Evolutionary conservation across 208 protist species (phyloP), one percentile per base, ranked within the genome.

Genomic region (Leishmania mexicana): DNA sequence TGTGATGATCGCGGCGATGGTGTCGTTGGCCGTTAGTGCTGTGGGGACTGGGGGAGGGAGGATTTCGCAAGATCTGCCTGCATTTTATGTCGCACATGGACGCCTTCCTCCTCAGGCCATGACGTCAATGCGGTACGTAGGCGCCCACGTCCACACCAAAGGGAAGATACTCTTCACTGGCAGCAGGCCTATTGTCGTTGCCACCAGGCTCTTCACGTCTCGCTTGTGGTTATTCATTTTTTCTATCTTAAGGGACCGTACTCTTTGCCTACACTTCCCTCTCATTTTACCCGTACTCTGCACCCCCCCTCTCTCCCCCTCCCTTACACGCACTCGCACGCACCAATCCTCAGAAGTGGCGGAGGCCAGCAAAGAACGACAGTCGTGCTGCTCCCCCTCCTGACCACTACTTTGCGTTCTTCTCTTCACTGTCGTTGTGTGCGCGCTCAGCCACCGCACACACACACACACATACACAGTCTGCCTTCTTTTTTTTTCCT

Each of bases 311-410:
- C 21, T 31, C 15, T 28, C 35, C 62, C 11, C 62, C n/a, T 0
- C 62, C n/a, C 65, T 68, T 35, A 0, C 67, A 13, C 13, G 19
- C n/a, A 47, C 19, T 4, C 67, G 45, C 42, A 73, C 40, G 2
- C 67, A 73, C 19, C n/a, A 8, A 76, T 62, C 13, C n/a, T n/a
- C 45, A 76, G 49, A 76, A n/a, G 45, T 74, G 68, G 45, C 68
- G 40, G 24, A 15, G 42, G 54, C 8, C 38, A 15, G 40, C 3
- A 17, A 38, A 2, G 28, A 53, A 21, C 31, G 21, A 49, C 6
- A 72, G 67, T 28, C 68, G 38, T 49, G 24, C 68, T 24, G 68
- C 42, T 74, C 68, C 38, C 28, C 2, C 68, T 72, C 67, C 2
- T 47, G 42, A 10, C 42, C 49, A 74, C 40, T 53, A 28, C 21